Conservation (phyloP, 1,284 basidiomycete species). For the Cronartium quercuum region DNA sequence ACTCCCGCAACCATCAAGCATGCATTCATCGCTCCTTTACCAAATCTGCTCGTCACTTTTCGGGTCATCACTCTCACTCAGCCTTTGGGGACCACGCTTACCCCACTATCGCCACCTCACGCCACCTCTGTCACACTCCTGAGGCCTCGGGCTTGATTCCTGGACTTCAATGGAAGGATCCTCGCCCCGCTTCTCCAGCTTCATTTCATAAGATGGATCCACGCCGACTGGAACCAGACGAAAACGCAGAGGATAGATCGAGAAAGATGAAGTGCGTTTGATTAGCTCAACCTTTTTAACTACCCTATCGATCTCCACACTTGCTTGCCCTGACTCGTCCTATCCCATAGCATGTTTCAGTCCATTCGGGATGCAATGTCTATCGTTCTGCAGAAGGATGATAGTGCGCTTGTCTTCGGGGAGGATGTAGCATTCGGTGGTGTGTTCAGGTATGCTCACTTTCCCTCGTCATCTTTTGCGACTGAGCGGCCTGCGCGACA, state of each 20-base stretch:
- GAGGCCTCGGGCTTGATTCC: conserved; percentile 9
- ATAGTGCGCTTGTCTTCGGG: conserved; percentile 82
- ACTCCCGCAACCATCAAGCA: no score
- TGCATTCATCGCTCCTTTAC: no score
- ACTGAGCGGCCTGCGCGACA: no score
- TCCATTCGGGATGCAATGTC: conserved; percentile 38
- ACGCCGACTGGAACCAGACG: not conserved
- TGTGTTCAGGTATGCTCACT: conserved; percentile 23
- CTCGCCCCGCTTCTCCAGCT: not conserved
- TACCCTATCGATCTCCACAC: not conserved
- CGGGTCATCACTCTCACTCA: no score
- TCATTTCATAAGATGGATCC: not conserved
- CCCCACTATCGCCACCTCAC: conserved; percentile 28
- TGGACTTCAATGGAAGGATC: not conserved
- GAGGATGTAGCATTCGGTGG: conserved; percentile 64
- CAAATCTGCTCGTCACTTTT: no score
- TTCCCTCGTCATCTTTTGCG: no score
- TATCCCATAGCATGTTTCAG: conserved; percentile 35
- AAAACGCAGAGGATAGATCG: not conserved
- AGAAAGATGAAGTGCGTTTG: conserved; percentile 10
- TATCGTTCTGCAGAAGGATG: conserved; percentile 54
- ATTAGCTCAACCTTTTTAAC: not conserved
- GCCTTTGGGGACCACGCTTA: not conserved
- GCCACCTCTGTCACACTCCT: conserved; percentile 18
- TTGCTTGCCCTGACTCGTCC: not conserved